These are phyloP conservation scores for Pythium plurisporium DNA, from an alignment of 352 stramenopile species.

Conservation along the genomic window DNA sequence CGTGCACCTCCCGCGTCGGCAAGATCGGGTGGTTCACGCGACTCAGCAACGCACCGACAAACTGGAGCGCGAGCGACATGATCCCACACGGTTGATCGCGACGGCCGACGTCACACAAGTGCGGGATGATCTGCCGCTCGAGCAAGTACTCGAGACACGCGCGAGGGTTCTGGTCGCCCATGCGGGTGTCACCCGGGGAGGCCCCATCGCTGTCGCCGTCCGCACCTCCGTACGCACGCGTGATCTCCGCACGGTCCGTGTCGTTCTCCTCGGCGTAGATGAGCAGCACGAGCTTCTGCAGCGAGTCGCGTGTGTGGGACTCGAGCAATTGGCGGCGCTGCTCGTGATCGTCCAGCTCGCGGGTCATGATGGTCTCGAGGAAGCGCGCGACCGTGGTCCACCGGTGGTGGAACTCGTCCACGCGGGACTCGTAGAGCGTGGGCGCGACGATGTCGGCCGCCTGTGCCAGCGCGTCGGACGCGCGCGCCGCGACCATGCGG, in stretches of 20 bases:
- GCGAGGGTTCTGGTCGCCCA: constrained; percentile 25
- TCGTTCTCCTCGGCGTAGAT: constrained; percentile 83
- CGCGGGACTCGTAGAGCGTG: constrained; percentile 76
- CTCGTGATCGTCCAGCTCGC: constrained; percentile 58
- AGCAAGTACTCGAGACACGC: constrained; percentile 83
- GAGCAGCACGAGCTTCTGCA: constrained; percentile 83
- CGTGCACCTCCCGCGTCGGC: constrained; percentile 74
- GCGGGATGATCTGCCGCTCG: constrained; percentile 77
- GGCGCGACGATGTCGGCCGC: constrained; percentile 73
- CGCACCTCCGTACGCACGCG: constrained; percentile 25
- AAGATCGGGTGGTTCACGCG: constrained; percentile 82
- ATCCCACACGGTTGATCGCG: constrained; percentile 72
- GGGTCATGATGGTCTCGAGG: constrained; percentile 62
- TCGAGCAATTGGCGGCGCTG: constrained; percentile 75
- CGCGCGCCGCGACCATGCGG: constrained; percentile 65
- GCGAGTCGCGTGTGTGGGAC: constrained; percentile 74
- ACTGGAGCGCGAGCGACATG: constrained; percentile 84
- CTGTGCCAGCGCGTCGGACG: constrained; percentile 67
- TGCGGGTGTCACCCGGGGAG: constrained; percentile 24
- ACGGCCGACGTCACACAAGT: constrained; percentile 68
- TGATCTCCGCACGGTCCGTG: constrained; percentile 62
- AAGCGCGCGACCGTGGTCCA: constrained; percentile 78
- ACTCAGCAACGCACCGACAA: constrained; percentile 72
- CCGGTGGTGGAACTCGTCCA: constrained; percentile 83
- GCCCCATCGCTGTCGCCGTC: constrained; percentile 10